phyloP scores from a whole-genome alignment of 1,139 yeast species.

The Sporopachydermia cereana region DNA sequence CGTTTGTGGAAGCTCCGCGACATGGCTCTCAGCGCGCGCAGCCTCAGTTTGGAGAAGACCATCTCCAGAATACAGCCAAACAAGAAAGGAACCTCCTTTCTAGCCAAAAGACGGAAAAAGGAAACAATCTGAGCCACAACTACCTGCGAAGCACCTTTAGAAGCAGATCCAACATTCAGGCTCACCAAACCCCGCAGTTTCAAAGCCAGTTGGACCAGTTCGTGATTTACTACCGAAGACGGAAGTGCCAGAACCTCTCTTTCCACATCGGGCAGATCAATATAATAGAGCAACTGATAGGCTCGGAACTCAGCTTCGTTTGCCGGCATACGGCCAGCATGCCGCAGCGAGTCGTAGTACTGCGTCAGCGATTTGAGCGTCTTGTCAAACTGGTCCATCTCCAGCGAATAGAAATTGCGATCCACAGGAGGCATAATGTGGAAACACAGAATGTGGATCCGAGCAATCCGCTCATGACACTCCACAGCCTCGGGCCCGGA shows the following conservation, averaged over 20 bases:
- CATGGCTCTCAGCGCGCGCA: conserved; percentile 62
- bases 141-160: conserved; percentile 39
- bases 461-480: conserved; percentile 83
- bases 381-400: conserved; percentile 86
- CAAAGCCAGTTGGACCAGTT: conserved; percentile 59
- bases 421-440: conserved; percentile 79
- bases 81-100: conserved; percentile 52
- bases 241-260: conserved; percentile 68
- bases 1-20: conserved; percentile 58
- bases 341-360: conserved; percentile 71
- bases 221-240: conserved; percentile 36
- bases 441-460: conserved; percentile 72
- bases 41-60: conserved; percentile 69
- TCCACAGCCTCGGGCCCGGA: conserved; percentile 90
- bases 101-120: conserved; percentile 45
- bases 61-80: conserved; percentile 70
- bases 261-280: conserved; percentile 78
- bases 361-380: conserved; percentile 84
- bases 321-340: conserved; percentile 56
- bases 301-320: conserved; percentile 93
- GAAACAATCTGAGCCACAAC: conserved; percentile 49
- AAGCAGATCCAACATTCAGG: conserved; percentile 33
- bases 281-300: conserved; percentile 68
- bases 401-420: conserved; percentile 78
- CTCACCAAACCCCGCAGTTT: conserved; percentile 55